Conservation (phyloP, 2,329 filamentous ascomycete genomes). For the Penicillium sp. region DNA sequence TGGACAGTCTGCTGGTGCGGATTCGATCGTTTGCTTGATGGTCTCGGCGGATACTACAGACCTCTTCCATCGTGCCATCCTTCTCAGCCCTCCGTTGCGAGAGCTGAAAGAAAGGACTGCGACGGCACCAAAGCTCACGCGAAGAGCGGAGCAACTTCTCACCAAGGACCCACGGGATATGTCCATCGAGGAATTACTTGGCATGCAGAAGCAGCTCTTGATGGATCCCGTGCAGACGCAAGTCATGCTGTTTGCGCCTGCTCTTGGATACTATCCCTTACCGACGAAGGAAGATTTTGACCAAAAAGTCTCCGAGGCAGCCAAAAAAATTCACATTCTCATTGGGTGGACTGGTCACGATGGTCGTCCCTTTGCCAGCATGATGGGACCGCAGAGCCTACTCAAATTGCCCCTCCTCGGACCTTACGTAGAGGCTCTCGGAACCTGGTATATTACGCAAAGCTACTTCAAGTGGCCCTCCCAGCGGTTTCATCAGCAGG, state of each 20-base stretch:
- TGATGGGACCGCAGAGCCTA: slow-evolving; percentile 4
- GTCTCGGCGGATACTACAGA: not conserved
- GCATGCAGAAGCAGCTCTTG: slow-evolving; percentile 6
- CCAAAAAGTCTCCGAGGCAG: not conserved
- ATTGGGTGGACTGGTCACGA: slow-evolving; percentile 6
- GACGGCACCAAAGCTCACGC: not conserved
- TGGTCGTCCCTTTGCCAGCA: slow-evolving; percentile 10
- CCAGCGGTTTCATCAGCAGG: not conserved
- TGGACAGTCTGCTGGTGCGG: slow-evolving; percentile 7
- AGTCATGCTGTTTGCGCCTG: slow-evolving; percentile 10
- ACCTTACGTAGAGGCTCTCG: slow-evolving; percentile 5
- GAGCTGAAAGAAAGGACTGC: slow-evolving; percentile 3
- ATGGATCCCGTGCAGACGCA: not conserved
- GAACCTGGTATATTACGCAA: slow-evolving; percentile 10
- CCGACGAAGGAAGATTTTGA: slow-evolving; percentile 6
- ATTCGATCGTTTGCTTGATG: slow-evolving; percentile 11
- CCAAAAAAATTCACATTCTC: slow-evolving; percentile 2
- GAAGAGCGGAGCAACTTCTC: slow-evolving; percentile 1
- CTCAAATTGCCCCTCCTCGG: slow-evolving; percentile 4
- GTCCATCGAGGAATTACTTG: slow-evolving; percentile 1
- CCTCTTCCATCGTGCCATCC: slow-evolving; percentile 8
- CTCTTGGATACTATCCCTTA: not conserved
- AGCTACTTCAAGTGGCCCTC: slow-evolving; percentile 9
- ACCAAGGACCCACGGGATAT: slow-evolving; percentile 4
- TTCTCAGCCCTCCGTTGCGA: slow-evolving; percentile 7